Conservation (phyloP, 257 asterid species). For the Nyctanthes arbortristis region DNA sequence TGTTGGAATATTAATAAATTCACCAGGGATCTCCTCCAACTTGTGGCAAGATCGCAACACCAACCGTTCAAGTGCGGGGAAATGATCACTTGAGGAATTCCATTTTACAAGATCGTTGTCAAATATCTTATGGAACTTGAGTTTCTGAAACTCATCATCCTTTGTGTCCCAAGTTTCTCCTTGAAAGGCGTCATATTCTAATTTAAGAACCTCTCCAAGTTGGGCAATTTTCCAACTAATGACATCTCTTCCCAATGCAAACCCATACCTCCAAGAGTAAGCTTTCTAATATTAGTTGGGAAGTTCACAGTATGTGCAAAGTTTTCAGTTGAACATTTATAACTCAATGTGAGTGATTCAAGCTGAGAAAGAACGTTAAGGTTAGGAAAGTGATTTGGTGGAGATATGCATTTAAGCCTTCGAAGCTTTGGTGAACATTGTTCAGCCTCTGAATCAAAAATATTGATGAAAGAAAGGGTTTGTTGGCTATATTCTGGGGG, state of each 20-base stretch:
- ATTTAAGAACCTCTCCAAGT: conserved; percentile 13
- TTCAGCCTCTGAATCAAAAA: not conserved
- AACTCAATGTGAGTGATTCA: not conserved
- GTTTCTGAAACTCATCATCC: too few relatives aligned
- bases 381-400: not conserved
- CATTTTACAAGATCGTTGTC: not conserved
- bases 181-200: not conserved
- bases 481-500: not conserved
- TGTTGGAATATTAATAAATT: conserved; percentile 8
- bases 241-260: conserved; percentile 1
- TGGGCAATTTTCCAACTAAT: conserved; percentile 15
- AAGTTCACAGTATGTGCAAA: not conserved
- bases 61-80: conserved; percentile 23
- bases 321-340: too few relatives aligned
- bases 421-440: not conserved
- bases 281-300: not conserved
- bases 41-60: conserved; percentile 11
- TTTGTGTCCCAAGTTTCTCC: conserved; percentile 19
- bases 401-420: not conserved
- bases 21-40: conserved; percentile 20
- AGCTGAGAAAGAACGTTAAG: not conserved
- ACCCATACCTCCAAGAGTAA: not conserved
- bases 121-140: conserved; percentile 16
- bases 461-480: not conserved
- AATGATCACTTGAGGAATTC: conserved; percentile 23